phyloP scores from a whole-genome alignment of 805 yeast genomes.

The Lipomyces spencermartinsiae region DNA sequence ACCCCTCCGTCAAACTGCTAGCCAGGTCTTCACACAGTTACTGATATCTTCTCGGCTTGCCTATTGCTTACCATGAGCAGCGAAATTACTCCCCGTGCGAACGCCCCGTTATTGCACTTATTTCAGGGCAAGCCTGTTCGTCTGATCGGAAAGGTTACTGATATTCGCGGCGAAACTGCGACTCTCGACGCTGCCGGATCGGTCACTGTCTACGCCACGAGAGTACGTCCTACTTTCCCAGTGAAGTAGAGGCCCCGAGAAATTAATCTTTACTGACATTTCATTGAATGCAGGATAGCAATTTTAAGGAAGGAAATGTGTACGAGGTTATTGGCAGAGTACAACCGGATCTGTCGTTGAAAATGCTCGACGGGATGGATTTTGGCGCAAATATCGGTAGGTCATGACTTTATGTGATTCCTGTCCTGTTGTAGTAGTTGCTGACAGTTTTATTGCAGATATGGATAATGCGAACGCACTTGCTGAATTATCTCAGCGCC shows the following conservation, averaged over 20 bases:
- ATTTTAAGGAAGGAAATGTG: slow-evolving; percentile 40
- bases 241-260: slow-evolving; percentile 1
- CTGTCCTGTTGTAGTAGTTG: neutral
- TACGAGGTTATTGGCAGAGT: slow-evolving; percentile 49
- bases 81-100: slow-evolving; percentile 43
- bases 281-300: neutral
- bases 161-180: slow-evolving; percentile 41
- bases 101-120: slow-evolving; percentile 41
- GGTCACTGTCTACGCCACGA: slow-evolving; percentile 41
- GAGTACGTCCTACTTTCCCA: slow-evolving; percentile 26
- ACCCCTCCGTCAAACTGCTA: neutral
- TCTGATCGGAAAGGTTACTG: slow-evolving; percentile 46
- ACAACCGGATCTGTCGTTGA: slow-evolving; percentile 42
- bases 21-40: neutral
- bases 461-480: slow-evolving; percentile 32
- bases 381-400: slow-evolving; percentile 37
- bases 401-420: neutral
- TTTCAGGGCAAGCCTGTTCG: slow-evolving; percentile 42
- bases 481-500: slow-evolving; percentile 26
- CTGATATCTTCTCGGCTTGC: neutral
- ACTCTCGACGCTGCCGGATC: slow-evolving; percentile 46
- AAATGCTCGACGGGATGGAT: slow-evolving; percentile 39
- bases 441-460: slow-evolving; percentile 16
- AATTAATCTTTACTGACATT: neutral
- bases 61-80: slow-evolving; percentile 12